Base-by-base conservation (phyloP, 179 eudicot genomes). In the Amaranthus tricolor region DNA sequence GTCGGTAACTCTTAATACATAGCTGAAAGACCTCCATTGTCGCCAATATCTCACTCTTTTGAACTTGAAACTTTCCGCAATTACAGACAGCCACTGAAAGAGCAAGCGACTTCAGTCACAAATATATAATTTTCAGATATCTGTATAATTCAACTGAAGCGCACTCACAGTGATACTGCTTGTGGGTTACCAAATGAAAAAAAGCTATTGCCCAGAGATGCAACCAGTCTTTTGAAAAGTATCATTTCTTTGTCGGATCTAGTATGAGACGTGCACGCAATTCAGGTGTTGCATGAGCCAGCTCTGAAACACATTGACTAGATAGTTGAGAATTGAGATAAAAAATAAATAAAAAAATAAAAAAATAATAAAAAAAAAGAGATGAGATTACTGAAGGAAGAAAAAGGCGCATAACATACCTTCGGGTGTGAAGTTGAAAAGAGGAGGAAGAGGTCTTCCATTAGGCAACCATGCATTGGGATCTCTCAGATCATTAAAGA, bases 401-500 rank as follows among this genome's bases (percentile, higher is more conserved):
- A 17, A 57, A 0, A 52, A 44, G 60, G 51, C 15, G 14, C 20
- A 20, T 51, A 40, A 9, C 55, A 70, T 68, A 89, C 98, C 98
- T 89, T 94, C 88, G 68, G 94, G 77, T 24, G 94, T 84, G 62
- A 94, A 94, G 76, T 89, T 72, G 40, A 92, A 89, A 51, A 94
- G 82, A 68, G 92, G 87, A 55, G 98, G 97, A 59, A 94, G 76
- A 12, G 92, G 86, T 66, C 81, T 86, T 49, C 96, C 91, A 57
- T 85, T 88, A 15, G 98, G 94, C 75, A 94, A 86, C 79, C 86
- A 69, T 48, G 90, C 84, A 73, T 88, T 88, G 62, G 98, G 94
- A 54, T 89, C 85, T 79, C 97, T 86, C 73, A 94, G 68, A 76
- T 82, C 90, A 78, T 94, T 88, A 50, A 94, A 94, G 85, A 94